Base-by-base conservation (phyloP, 306 rosid species). In the Fragaria iinumae region DNA sequence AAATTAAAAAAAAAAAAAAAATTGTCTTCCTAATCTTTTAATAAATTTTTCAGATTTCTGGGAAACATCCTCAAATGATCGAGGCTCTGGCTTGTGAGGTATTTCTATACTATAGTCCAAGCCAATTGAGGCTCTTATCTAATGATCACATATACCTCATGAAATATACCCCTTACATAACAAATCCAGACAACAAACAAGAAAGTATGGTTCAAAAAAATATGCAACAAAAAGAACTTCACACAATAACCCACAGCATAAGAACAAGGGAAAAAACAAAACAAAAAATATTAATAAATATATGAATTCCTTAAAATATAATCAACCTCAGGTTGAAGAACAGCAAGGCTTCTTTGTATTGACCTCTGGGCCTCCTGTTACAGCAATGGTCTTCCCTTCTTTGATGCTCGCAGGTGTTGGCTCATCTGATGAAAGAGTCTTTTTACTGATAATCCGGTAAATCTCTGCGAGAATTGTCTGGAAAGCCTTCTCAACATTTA, bases 401-500 rank as follows among this genome's bases (percentile, higher is more conserved):
- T 85, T 90, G 21, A 95, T 80, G 85, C 69, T 78, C 21, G 91
- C 59, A 38, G 90, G 23, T 8, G 87, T 69, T 2, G 93, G 76
- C 25, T 87, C 85, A 25, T 74, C 84, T 0, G 96, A 80, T 80
- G 94, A 84, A 49, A 95, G 87, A 0, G 93, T 79, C 79, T 95
- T 95, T 89, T 92, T 95, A 56, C 97, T 95, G 77, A 95, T 92
- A 1, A 88, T 89, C 79, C 96, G 86, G 85, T 92, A 95, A 49
- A 95, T 95, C 84, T 92, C 87, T 0, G 83, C 80, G 4, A 95
- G 98, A 77, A 87, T 95, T 0, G 96, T 92, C 71, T 95, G 97
- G 87, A 92, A 95, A 18, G 97, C 89, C 87, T 90, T 92, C 87
- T 95, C 97, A 0, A 92, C 98, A 23, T 95, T 95, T 0, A 89